Evolutionary conservation across 2,329 filamentous ascomycete genomes (phyloP).

Genomic region (Arachnomyces sp.): DNA sequence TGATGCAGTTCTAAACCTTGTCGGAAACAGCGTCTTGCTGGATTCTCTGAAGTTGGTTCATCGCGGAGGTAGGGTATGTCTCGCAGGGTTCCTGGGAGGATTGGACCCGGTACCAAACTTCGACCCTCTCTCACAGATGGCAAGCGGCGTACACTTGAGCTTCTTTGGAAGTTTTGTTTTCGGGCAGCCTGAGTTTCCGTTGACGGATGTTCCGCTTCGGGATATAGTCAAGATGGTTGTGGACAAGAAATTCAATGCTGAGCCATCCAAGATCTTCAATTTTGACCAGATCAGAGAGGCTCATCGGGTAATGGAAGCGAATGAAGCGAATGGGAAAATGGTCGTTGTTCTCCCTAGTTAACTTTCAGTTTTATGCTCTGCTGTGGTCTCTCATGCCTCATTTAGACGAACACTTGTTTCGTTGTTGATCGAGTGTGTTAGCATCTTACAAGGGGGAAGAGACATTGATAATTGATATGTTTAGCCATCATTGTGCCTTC

Average conservation of each 20-base stretch:
- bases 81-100: conserved; percentile 36
- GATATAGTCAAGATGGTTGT: conserved; percentile 33
- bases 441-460: too few relatives aligned
- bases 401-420: too few relatives aligned
- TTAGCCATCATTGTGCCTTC: too few relatives aligned
- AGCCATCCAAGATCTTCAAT: conserved; percentile 26
- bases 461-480: too few relatives aligned
- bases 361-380: too few relatives aligned
- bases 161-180: conserved; percentile 38
- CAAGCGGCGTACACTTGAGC: conserved; percentile 39
- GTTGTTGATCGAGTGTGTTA: background rate
- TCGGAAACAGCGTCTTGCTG: conserved; percentile 33
- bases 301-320: conserved; percentile 27
- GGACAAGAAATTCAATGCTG: conserved; percentile 26
- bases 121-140: conserved; percentile 41
- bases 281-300: conserved; percentile 27
- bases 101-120: conserved; percentile 33
- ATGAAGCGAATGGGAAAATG: conserved; percentile 29
- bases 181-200: conserved; percentile 28
- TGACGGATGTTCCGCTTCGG: conserved; percentile 33
- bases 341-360: conserved; percentile 11
- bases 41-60: conserved; percentile 32
- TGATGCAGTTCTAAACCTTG: conserved; percentile 33
- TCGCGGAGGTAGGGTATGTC: conserved; percentile 29
- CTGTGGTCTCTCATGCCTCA: too few relatives aligned